Evolutionary conservation across 768 basidiomycete genomes (phyloP), one percentile per base, ranked within the genome.

Genomic region (Trametopsis cervina): DNA sequence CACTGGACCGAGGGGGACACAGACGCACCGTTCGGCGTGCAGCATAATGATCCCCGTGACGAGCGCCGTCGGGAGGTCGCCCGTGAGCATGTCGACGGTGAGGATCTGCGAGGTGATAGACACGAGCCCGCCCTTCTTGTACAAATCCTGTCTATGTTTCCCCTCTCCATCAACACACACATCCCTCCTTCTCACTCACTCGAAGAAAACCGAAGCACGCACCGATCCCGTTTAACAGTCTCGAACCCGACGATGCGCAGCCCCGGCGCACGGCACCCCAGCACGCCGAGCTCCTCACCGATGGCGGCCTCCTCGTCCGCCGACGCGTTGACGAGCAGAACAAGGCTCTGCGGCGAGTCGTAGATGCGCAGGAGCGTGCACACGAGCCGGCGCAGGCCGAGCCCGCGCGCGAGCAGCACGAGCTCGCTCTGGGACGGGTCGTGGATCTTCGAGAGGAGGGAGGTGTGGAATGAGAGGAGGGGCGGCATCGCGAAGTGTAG

Each of bases 41-140:
- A 98, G 63, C 10, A 99, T 76, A 15, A 98, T 68, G 23, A 99
- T 74, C 1, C 96, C 96, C 1, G 94, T 88, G 36, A 99, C 85
- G 42, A 92, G 71, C 26, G 88, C 76, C 2, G 77, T 83, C 1
- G 94, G 93, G 23, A 98, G 80, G 59, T 89, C 86, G 21, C 78
- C 74, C 61, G 85, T 85, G 24, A 99, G 69, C 81, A 98, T 88
- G 62, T 99, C 96, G 45, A 95, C 93, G 20, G 95, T 87, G 11
- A 98, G 71, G 55, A 99, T 98, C 17, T 90, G 82, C 21, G 90
- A 93, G 0, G 96, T 98, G 24, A 97, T 85, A 5, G 89, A 89
- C 42, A 98, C 75, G 1, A 98, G 70, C 4, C 94, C 94, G 3
- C 95, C 95, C 50, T 77, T 75, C 51, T 85, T 84, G 69, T 97